These are phyloP conservation scores for Calycina marina DNA, from an alignment of 2,329 filamentous ascomycete genomes.

Conservation along the genomic window DNA sequence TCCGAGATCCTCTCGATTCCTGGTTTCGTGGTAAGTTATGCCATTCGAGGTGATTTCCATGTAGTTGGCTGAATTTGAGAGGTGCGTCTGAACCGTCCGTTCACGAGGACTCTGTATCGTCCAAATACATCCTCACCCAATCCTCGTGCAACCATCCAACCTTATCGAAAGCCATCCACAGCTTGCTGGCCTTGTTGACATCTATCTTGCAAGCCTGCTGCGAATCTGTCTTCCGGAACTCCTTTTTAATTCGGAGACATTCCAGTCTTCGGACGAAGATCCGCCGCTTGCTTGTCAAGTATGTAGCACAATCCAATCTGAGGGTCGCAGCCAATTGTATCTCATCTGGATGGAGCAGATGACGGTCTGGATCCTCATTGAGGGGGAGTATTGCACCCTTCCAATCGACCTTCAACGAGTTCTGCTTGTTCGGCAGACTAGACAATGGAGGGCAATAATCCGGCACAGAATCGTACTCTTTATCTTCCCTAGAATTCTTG, in stretches of 20 bases:
- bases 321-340: conserved; percentile 61
- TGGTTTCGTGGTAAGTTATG: too few species aligned
- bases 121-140: conserved; percentile 14
- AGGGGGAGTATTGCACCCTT: conserved; percentile 70
- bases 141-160: conserved; percentile 56
- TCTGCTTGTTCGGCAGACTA: conserved; percentile 50
- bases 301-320: conserved; percentile 73
- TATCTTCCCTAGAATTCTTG: conserved; percentile 63
- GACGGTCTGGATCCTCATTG: conserved; percentile 51
- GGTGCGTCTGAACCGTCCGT: too few species aligned
- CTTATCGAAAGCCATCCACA: conserved; percentile 80
- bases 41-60: too few species aligned
- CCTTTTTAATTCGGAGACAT: conserved; percentile 52
- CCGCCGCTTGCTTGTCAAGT: conserved; percentile 82
- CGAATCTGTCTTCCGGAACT: conserved; percentile 88
- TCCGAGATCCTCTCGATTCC: too few species aligned
- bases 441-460: conserved; percentile 58
- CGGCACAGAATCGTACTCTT: conserved; percentile 57
- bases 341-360: conserved; percentile 67
- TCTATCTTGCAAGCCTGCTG: conserved; percentile 97
- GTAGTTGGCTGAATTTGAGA: too few species aligned
- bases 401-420: conserved; percentile 74
- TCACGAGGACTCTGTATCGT: too few species aligned
- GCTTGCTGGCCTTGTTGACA: conserved; percentile 89
- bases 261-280: conserved; percentile 71